Evolutionary conservation across 768 basidiomycete genomes (phyloP).

Genomic region (Termitomyces sp.): DNA sequence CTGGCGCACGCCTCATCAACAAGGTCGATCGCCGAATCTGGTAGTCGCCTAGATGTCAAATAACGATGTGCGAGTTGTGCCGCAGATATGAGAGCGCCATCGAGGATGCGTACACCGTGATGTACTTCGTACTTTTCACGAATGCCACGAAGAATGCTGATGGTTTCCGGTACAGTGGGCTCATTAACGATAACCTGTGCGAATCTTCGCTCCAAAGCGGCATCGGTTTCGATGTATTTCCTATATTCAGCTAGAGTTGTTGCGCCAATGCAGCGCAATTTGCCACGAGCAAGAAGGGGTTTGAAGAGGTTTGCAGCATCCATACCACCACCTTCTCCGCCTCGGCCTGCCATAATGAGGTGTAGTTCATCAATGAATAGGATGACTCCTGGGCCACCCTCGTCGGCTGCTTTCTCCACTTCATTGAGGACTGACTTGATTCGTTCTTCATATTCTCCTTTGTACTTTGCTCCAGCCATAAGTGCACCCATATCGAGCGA

Average conservation of each 20-base stretch:
- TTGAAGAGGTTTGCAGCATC: conserved; percentile 93
- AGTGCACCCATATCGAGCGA: conserved; percentile 95
- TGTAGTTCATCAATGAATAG: conserved; percentile 96
- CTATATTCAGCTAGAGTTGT: conserved; percentile 92
- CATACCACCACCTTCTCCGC: conserved; percentile 84
- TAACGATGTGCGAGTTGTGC: conserved; percentile 93
- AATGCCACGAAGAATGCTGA: conserved; percentile 92
- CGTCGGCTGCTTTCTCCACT: conserved; percentile 82
- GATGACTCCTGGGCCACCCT: conserved; percentile 75
- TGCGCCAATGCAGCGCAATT: conserved; percentile 75
- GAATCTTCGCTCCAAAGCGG: conserved; percentile 87
- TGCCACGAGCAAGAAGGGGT: conserved; percentile 86
- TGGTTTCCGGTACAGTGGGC: conserved; percentile 83
- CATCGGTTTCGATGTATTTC: conserved; percentile 91
- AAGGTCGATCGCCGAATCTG: conserved; percentile 87
- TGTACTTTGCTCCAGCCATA: conserved; percentile 91
- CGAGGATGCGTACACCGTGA: conserved; percentile 86
- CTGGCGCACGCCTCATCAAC: conserved; percentile 91
- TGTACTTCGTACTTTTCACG: conserved; percentile 92
- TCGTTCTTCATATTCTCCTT: conserved; percentile 95
- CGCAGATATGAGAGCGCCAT: conserved; percentile 84
- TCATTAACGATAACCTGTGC: conserved; percentile 94
- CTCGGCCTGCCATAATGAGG: conserved; percentile 88
- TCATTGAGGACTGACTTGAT: conserved; percentile 91
- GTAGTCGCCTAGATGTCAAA: conserved; percentile 73